phyloP scores from a whole-genome alignment of 2,329 filamentous ascomycete genomes.

The Pseudogymnoascus sp. region DNA sequence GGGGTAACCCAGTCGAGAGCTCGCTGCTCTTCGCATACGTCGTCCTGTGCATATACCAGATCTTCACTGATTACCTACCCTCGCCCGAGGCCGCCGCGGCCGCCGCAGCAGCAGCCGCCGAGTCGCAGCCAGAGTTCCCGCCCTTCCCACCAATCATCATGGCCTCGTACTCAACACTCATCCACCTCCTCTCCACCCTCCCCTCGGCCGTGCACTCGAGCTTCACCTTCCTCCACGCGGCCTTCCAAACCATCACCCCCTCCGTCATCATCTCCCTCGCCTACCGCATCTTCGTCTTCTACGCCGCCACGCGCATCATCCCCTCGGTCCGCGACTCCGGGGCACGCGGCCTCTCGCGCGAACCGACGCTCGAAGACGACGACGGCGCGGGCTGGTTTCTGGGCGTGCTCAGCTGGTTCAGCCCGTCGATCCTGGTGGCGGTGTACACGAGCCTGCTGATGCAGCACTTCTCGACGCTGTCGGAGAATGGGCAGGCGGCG shows the following conservation, averaged over 20 bases:
- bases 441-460: slow-evolving; percentile 94
- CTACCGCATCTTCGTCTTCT: slow-evolving; percentile 91
- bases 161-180: slow-evolving; percentile 90
- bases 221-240: slow-evolving; percentile 80
- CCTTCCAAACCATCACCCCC: slow-evolving; percentile 90
- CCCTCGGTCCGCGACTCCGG: slow-evolving; percentile 85
- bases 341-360: slow-evolving; percentile 72
- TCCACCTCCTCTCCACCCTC: slow-evolving; percentile 76
- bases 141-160: slow-evolving; percentile 97
- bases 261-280: slow-evolving; percentile 92
- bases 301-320: slow-evolving; percentile 91
- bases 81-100: slow-evolving; percentile 56
- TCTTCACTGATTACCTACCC: slow-evolving; percentile 95
- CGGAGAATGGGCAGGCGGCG: slow-evolving; percentile 53
- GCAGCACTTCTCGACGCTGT: slow-evolving; percentile 83
- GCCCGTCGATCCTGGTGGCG: slow-evolving; percentile 85
- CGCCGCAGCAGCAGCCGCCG: slow-evolving; percentile 39
- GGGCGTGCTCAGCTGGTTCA: slow-evolving; percentile 86
- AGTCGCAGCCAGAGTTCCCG: slow-evolving; percentile 75
- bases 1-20: slow-evolving; percentile 91
- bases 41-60: slow-evolving; percentile 98
- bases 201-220: slow-evolving; percentile 76
- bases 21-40: slow-evolving; percentile 94
- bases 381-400: slow-evolving; percentile 76
- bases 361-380: slow-evolving; percentile 76